Percentiles rank a stretch among this genome's conserved stretches.
phyloP scores from a whole-genome alignment of 257 asterid species.

The Plantago ovata region DNA sequence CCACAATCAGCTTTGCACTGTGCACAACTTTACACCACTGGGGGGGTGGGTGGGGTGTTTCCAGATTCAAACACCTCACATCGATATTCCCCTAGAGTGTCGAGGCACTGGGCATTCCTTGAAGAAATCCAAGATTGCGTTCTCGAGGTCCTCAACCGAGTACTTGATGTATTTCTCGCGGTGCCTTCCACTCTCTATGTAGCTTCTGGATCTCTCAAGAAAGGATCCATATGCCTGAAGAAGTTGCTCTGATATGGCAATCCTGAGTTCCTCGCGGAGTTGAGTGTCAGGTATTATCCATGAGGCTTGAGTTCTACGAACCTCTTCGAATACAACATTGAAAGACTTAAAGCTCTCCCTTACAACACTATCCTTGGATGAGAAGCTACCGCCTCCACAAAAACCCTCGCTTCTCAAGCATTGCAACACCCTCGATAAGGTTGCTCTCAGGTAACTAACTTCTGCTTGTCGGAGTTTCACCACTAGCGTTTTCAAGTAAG shows the following conservation, averaged over 20 bases:
- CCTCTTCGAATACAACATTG: slow-evolving; percentile 80
- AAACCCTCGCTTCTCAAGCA: slow-evolving; percentile 40
- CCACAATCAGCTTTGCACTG: no score
- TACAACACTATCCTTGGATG: no score
- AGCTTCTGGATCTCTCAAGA: slow-evolving; percentile 77
- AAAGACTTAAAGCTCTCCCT: slow-evolving; percentile 20
- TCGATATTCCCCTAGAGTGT: slow-evolving; percentile 67
- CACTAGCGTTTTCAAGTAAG: slow-evolving; percentile 27
- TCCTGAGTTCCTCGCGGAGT: slow-evolving; percentile 90
- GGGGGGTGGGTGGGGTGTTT: no score
- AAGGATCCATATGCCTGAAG: slow-evolving; percentile 92
- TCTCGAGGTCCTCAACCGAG: slow-evolving; percentile 67
- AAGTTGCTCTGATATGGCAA: slow-evolving; percentile 81
- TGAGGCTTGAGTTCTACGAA: slow-evolving; percentile 72
- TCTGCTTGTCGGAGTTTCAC: slow-evolving; percentile 31
- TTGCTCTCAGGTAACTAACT: slow-evolving; percentile 32
- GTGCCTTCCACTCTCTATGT: slow-evolving; percentile 76
- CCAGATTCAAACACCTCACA: slow-evolving; percentile 15
- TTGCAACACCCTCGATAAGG: slow-evolving; percentile 37
- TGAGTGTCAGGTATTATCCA: slow-evolving; percentile 93
- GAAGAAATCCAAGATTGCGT: slow-evolving; percentile 72
- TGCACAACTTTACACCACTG: no score
- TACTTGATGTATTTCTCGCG: slow-evolving; percentile 76
- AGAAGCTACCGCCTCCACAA: slow-evolving; percentile 33
- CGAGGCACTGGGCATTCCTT: slow-evolving; percentile 80